Percentiles rank a stretch among this genome's conserved stretches.
Evolutionary conservation across 768 basidiomycete species (phyloP).

Genomic region (Melanogaster broomeanus): DNA sequence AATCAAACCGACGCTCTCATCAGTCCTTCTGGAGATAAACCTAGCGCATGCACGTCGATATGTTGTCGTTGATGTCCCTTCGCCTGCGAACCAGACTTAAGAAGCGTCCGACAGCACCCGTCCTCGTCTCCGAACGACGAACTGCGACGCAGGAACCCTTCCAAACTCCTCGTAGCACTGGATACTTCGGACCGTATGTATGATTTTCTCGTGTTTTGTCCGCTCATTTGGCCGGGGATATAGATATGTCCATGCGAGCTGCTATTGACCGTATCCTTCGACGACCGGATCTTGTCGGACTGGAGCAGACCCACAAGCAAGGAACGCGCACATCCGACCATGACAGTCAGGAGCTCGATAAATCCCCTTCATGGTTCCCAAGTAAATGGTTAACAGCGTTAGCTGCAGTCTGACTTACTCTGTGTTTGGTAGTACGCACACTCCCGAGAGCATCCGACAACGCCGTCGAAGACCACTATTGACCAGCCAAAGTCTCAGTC

Average conservation of each 20-base stretch:
- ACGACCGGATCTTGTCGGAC: slow-evolving; percentile 24
- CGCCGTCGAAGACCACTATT: neutral
- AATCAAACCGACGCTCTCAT: slow-evolving; percentile 4
- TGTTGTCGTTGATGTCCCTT: neutral
- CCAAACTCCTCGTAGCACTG: slow-evolving; percentile 25
- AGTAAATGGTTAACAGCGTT: slow-evolving; percentile 12
- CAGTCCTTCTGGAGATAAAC: slow-evolving; percentile 20
- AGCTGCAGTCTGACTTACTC: slow-evolving; percentile 1
- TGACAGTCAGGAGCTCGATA: neutral
- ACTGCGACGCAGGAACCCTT: slow-evolving; percentile 12
- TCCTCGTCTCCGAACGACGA: slow-evolving; percentile 3
- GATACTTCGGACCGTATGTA: slow-evolving; percentile 30
- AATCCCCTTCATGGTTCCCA: neutral
- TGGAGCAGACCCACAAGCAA: neutral
- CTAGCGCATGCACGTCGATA: slow-evolving; percentile 28
- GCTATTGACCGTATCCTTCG: slow-evolving; percentile 31
- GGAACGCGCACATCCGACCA: neutral
- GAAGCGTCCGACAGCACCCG: slow-evolving; percentile 6
- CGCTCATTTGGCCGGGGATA: slow-evolving; percentile 1
- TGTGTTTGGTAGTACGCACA: slow-evolving; percentile 6
- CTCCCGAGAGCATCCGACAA: neutral
- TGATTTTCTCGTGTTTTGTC: slow-evolving; percentile 3
- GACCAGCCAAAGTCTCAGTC: neutral
- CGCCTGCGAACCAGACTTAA: neutral
- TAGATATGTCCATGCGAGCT: slow-evolving; percentile 30